These are phyloP conservation scores for Chaetoscypha palmicola DNA, from an alignment of 2,329 filamentous ascomycete genomes.

Conservation along the genomic window DNA sequence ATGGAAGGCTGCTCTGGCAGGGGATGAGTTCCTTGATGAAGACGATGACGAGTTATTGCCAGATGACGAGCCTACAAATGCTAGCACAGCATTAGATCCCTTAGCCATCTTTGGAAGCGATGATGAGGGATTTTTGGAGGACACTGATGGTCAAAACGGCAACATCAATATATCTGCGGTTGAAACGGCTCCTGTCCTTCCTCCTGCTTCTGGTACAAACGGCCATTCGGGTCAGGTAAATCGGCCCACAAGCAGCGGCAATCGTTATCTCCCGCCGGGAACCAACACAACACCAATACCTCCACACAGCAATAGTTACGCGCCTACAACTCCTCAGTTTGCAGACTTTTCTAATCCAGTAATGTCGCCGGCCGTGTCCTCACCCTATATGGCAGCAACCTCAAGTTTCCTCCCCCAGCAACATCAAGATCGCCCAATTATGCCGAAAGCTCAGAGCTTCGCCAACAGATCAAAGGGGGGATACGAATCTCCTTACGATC, in stretches of 20 bases:
- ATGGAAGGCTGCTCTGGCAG: conserved; percentile 76
- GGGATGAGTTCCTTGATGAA: conserved; percentile 54
- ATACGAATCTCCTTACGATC: conserved; percentile 89
- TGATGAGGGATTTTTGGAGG: conserved; percentile 78
- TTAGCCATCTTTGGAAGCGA: conserved; percentile 71
- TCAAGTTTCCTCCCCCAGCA: conserved; percentile 17
- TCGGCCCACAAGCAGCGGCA: conserved; percentile 19
- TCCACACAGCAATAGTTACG: conserved; percentile 21
- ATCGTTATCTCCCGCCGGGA: conserved; percentile 26
- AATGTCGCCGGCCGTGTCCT: conserved; percentile 8
- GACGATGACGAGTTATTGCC: conserved; percentile 55
- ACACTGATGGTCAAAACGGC: conserved; percentile 22
- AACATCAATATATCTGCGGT: conserved; percentile 25
- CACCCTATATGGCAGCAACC: conserved; percentile 19
- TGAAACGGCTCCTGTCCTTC: conserved; percentile 23
- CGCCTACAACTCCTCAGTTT: conserved; percentile 25
- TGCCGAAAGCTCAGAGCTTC: conserved; percentile 70
- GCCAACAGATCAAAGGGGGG: conserved; percentile 84
- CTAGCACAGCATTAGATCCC: conserved; percentile 45
- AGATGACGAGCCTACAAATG: conserved; percentile 37
- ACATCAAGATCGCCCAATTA: conserved; percentile 34
- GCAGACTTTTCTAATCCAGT: conserved; percentile 26
- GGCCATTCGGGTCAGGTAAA: conserved; percentile 24
- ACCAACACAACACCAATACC: conserved; percentile 6
- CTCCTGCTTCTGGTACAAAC: conserved; percentile 26